Evolutionary conservation across 768 basidiomycete genomes (phyloP).

Genomic region (Lentinula guzmanii): DNA sequence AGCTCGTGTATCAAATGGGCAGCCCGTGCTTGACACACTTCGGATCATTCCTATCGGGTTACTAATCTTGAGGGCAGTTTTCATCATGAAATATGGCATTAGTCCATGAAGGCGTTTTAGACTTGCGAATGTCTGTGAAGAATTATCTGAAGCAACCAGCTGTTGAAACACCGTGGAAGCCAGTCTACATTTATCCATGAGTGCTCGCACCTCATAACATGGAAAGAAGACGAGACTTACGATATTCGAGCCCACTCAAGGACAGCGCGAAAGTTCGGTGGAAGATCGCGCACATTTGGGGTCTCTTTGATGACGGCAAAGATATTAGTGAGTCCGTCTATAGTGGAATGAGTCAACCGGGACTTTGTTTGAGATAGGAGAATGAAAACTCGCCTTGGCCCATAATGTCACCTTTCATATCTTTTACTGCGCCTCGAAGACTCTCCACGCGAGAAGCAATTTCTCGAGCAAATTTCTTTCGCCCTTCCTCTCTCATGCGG

Average conservation of each 20-base stretch:
- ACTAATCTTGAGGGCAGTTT: slow-evolving; percentile 83
- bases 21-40: slow-evolving; percentile 32
- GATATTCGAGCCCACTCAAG: slow-evolving; percentile 97
- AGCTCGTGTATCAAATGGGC: not conserved
- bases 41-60: slow-evolving; percentile 98
- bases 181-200: slow-evolving; percentile 42
- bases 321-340: slow-evolving; percentile 84
- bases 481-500: slow-evolving; percentile 77
- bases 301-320: slow-evolving; percentile 85
- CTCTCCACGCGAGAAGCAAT: slow-evolving; percentile 83
- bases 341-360: not conserved
- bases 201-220: not conserved
- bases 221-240: slow-evolving; percentile 40
- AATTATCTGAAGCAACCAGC: slow-evolving; percentile 88
- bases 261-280: slow-evolving; percentile 81
- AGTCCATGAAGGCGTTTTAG: slow-evolving; percentile 91
- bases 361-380: slow-evolving; percentile 5
- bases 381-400: slow-evolving; percentile 51
- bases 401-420: slow-evolving; percentile 93
- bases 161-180: slow-evolving; percentile 96
- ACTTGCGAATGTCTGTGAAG: slow-evolving; percentile 81
- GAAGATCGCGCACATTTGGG: slow-evolving; percentile 69
- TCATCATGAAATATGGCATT: slow-evolving; percentile 98
- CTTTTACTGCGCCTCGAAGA: slow-evolving; percentile 74
- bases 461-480: slow-evolving; percentile 79